Percentiles rank a stretch among this genome's conserved stretches.
Conservation (phyloP, 495 filamentous ascomycete species). For the Xylaria palmicola region DNA sequence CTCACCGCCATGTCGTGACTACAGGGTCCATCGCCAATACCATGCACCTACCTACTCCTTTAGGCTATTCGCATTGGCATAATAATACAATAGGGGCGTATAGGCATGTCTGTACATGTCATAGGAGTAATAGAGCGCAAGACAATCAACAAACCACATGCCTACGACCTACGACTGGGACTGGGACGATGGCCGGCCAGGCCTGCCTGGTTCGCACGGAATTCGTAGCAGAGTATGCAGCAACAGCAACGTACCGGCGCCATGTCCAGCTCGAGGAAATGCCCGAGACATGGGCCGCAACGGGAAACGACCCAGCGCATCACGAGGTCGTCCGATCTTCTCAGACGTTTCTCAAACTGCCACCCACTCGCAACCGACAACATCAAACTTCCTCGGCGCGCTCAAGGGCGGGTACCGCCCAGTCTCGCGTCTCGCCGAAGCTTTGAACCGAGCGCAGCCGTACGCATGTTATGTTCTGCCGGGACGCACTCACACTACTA, state of each 20-base stretch:
- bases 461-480: not conserved
- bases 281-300: constrained; percentile 13
- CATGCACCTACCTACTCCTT: not conserved
- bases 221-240: not conserved
- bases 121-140: no score
- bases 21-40: not conserved
- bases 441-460: not conserved
- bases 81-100: not conserved
- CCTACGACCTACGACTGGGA: no score
- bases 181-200: no score
- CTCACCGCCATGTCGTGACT: constrained; percentile 14
- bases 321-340: constrained; percentile 15
- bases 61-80: constrained; percentile 1
- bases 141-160: no score
- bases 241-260: not conserved
- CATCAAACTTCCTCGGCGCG: constrained; percentile 3
- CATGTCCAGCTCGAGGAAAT: constrained; percentile 4
- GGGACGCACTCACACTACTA: not conserved
- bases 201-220: no score
- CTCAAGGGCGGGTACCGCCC: not conserved
- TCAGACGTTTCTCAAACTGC: constrained; percentile 14
- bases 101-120: no score
- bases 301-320: not conserved
- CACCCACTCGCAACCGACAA: constrained; percentile 3
- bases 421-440: constrained; percentile 10